These are phyloP conservation scores for Epicoccum sorghinum DNA, from an alignment of 2,329 filamentous ascomycete species.

Conservation along the genomic window DNA sequence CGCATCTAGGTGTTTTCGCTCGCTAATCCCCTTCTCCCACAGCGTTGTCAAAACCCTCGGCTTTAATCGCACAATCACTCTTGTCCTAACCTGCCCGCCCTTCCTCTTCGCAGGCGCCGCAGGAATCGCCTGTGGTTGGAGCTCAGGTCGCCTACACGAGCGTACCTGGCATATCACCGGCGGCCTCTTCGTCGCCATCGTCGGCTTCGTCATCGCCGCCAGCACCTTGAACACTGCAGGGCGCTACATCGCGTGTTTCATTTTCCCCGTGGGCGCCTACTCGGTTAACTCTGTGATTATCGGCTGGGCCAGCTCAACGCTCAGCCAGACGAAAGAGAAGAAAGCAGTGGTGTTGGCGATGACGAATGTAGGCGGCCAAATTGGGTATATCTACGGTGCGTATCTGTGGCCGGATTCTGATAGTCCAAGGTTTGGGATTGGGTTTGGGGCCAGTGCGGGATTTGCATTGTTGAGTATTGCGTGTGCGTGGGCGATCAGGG, in stretches of 20 bases:
- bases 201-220: conserved; percentile 50
- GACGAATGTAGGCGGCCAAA: conserved; percentile 37
- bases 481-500: conserved; percentile 36
- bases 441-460: conserved; percentile 37
- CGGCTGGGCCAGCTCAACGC: conserved; percentile 37
- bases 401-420: conserved; percentile 37
- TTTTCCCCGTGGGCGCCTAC: conserved; percentile 39
- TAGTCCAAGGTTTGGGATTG: conserved; percentile 33
- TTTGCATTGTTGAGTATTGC: conserved; percentile 37
- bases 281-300: conserved; percentile 41
- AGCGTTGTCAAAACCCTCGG: conserved; percentile 47
- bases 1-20: too few relatives aligned
- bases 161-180: conserved; percentile 58
- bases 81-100: conserved; percentile 53
- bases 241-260: conserved; percentile 39
- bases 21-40: too few relatives aligned
- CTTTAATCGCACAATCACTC: conserved; percentile 45
- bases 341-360: conserved; percentile 41
- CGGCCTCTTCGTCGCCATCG: conserved; percentile 50
- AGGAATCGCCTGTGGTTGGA: conserved; percentile 57
- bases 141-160: conserved; percentile 57
- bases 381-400: conserved; percentile 39
- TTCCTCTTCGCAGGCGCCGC: conserved; percentile 55
- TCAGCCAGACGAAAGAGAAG: conserved; percentile 39
- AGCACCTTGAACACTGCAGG: conserved; percentile 36